Conservation (phyloP, 2,329 filamentous ascomycete genomes). For the Diaporthe vexans region DNA sequence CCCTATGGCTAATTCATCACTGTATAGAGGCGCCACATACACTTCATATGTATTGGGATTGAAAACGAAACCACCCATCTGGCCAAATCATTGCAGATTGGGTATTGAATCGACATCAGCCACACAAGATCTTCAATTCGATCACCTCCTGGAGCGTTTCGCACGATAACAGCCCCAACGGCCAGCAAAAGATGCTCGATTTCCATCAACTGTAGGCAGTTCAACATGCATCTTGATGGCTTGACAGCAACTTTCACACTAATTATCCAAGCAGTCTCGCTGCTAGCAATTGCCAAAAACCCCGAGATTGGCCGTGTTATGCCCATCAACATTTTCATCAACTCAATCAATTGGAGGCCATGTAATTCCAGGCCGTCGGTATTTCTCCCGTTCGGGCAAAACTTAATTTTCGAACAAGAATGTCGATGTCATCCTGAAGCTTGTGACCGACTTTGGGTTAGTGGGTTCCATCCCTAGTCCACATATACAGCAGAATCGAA, state of each 20-base stretch:
- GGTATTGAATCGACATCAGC: background rate
- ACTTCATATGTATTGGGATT: too few relatives aligned
- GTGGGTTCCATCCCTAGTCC: background rate
- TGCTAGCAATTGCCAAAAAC: too few relatives aligned
- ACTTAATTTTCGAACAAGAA: background rate
- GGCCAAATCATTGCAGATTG: background rate
- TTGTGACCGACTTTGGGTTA: background rate
- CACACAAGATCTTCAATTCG: background rate
- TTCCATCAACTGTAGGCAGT: background rate
- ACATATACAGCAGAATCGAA: background rate
- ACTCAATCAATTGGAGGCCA: too few relatives aligned
- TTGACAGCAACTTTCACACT: background rate
- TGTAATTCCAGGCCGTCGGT: background rate
- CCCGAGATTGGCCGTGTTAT: too few relatives aligned
- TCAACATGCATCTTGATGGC: background rate
- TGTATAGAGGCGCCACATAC: too few relatives aligned
- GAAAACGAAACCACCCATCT: background rate
- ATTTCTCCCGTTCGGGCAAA: background rate
- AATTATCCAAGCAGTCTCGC: background rate
- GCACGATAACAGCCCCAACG: background rate
- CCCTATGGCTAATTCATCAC: too few relatives aligned
- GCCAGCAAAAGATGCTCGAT: background rate
- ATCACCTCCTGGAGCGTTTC: background rate
- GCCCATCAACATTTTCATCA: too few relatives aligned
- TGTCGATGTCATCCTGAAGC: background rate